These are phyloP conservation scores for Drosera spatulata DNA, from an alignment of 179 eudicot genomes.

Conservation along the genomic window DNA sequence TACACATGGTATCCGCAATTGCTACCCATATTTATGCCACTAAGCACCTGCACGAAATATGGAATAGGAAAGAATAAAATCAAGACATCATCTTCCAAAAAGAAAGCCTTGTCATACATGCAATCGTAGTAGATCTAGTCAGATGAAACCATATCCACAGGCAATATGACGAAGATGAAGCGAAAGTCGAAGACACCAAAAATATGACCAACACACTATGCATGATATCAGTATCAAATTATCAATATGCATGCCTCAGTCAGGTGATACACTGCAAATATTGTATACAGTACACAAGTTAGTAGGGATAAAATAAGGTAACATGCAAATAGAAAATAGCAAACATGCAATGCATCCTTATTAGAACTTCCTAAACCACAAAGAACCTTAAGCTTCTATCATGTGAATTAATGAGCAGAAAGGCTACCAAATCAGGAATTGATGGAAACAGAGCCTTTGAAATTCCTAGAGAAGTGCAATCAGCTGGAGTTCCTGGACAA, in stretches of 20 bases:
- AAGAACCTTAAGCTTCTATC: background rate
- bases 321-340: too few species aligned
- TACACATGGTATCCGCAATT: constrained; percentile 91
- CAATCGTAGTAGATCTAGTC: too few species aligned
- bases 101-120: background rate
- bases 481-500: constrained; percentile 88
- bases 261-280: background rate
- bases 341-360: background rate
- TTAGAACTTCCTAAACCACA: background rate
- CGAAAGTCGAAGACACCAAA: background rate
- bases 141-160: too few species aligned
- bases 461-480: constrained; percentile 82
- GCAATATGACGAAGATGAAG: background rate
- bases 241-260: background rate
- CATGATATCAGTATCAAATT: background rate
- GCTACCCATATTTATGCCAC: constrained; percentile 98
- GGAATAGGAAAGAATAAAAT: background rate
- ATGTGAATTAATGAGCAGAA: background rate
- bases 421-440: constrained; percentile 64
- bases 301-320: too few species aligned
- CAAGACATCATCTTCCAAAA: background rate
- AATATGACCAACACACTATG: background rate
- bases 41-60: constrained; percentile 56
- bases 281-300: too few species aligned
- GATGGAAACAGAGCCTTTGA: constrained; percentile 62